A percentile compares a stretch with the other conserved stretches of the same genome.
These are phyloP conservation scores for Pseudofabraea citricarpa DNA, from an alignment of 2,329 filamentous ascomycete genomes.

Conservation along the genomic window DNA sequence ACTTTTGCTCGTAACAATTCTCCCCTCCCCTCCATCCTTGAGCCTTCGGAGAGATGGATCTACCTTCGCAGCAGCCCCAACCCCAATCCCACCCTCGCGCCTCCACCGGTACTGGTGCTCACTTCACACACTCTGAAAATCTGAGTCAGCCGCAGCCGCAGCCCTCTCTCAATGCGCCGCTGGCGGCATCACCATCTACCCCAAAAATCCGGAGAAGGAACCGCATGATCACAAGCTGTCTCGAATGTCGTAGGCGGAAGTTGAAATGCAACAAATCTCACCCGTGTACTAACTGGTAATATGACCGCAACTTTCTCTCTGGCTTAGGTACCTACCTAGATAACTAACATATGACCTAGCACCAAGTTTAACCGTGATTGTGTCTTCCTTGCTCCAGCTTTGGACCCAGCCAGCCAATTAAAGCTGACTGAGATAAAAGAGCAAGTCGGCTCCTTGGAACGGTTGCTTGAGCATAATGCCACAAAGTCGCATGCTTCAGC, in stretches of 20 bases:
- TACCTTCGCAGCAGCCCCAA: background rate
- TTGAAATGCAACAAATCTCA: slow-evolving; percentile 72
- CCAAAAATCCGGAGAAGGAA: slow-evolving; percentile 41
- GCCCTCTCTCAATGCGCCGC: background rate
- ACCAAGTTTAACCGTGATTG: slow-evolving; percentile 37
- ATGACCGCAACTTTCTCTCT: too few species aligned
- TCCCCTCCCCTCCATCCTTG: too few species aligned
- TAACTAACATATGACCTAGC: too few species aligned
- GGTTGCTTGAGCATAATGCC: slow-evolving; percentile 64
- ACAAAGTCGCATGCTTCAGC: slow-evolving; percentile 36
- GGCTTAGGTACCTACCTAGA: too few species aligned
- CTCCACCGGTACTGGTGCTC: too few species aligned
- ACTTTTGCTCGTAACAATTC: too few species aligned
- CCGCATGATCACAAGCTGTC: slow-evolving; percentile 64
- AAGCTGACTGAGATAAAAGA: slow-evolving; percentile 75
- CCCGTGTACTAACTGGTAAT: slow-evolving; percentile 62
- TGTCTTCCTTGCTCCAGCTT: slow-evolving; percentile 25
- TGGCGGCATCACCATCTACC: slow-evolving; percentile 7
- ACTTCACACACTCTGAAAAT: too few species aligned
- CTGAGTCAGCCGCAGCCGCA: background rate
- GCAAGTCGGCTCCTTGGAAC: slow-evolving; percentile 67
- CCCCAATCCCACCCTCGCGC: background rate
- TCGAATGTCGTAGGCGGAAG: slow-evolving; percentile 70
- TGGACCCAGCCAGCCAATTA: slow-evolving; percentile 66
- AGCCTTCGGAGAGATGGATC: too few species aligned